Base-by-base conservation (phyloP, 2,329 filamentous ascomycete genomes). In the Diaporthe vaccinii region DNA sequence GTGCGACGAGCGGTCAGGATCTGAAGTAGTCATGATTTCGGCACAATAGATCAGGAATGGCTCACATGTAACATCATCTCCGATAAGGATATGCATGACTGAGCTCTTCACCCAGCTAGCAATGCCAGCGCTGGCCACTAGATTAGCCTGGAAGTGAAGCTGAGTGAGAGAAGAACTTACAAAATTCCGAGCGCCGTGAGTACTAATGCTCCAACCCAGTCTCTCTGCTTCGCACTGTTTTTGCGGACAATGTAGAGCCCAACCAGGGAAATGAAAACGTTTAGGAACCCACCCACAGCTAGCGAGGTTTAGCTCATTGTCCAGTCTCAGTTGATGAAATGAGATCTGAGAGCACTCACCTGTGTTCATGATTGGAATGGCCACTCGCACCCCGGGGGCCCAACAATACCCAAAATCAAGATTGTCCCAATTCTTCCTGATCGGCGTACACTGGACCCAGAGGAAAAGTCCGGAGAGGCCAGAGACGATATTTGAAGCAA, bases 31-130 rank as follows among this genome's bases (percentile, higher is more conserved):
- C 8, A 39, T 22, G 9, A 14, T 8, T 53, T 72, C 20, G 3
- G 3, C 8, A 2, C n/a, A 14, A 9, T 10, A 14, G 12, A 34
- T 7, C 1, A 15, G 6, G 12, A 25, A 25, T 15, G 31, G 39
- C 72, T 73, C 20, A 73, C 72, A 73, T 22, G 72, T 67, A 2
- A 73, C 51, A 34, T 73, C 72, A n/a, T 67, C 28, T 28, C 59
- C 39, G 34, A 57, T 55, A 2, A 73, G 59, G 36, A 73, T 57
- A 20, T 73, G 72, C 59, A 73, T 67, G 10, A 73, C 51, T 4
- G 72, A 62, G 17, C 59, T 57, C 49, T 73, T 73, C 12, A 68
- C 34, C 59, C 39, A 73, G 22, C 72, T 73, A 2, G 72, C 39
- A 31, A 73, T 44, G 4, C 17, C 72, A 10, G 72, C 72, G 25